Evolutionary conservation across 1,284 basidiomycete genomes (phyloP).

Genomic region (Mycena sp.): DNA sequence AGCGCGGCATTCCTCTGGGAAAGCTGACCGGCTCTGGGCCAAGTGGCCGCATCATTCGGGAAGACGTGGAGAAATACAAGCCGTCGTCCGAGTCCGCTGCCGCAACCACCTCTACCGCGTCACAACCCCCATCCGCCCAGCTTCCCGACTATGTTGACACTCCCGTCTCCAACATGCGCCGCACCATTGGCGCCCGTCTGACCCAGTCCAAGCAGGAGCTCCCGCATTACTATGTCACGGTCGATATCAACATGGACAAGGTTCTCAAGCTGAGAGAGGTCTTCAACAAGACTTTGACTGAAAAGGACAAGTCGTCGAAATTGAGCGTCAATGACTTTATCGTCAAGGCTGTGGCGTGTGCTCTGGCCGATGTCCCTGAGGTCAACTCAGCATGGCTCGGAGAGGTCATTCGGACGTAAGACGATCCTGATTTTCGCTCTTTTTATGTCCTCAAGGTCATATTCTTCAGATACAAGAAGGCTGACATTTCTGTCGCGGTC

Average conservation of each 20-base stretch:
- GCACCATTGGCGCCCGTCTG: constrained; percentile 90
- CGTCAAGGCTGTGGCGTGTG: constrained; percentile 93
- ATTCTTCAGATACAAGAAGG: constrained; percentile 85
- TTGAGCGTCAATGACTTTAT: constrained; percentile 99
- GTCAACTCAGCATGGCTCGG: constrained; percentile 98
- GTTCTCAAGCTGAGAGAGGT: constrained; percentile 93
- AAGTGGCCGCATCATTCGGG: constrained; percentile 92
- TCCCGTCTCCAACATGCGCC: constrained; percentile 96
- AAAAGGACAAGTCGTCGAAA: constrained; percentile 88
- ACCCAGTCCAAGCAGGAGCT: constrained; percentile 93
- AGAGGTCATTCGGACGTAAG: constrained; percentile 94
- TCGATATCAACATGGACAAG: constrained; percentile 98
- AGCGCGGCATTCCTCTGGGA: constrained; percentile 91
- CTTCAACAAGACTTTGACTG: constrained; percentile 91
- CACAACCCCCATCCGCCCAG: constrained; percentile 54
- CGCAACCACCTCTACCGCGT: constrained; percentile 52
- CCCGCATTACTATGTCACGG: constrained; percentile 98
- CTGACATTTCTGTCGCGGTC: constrained; percentile 97
- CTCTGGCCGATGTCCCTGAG: constrained; percentile 95
- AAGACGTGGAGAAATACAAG: constrained; percentile 89
- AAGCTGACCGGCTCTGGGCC: constrained; percentile 97
- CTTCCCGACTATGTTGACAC: constrained; percentile 86
- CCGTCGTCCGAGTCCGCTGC: constrained; percentile 43
- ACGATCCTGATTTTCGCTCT: constrained; percentile 29
- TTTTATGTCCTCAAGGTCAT: constrained; percentile 1